A percentile compares a stretch with the other conserved stretches of the same genome.
phyloP scores from a whole-genome alignment of 257 asterid species.

The Ilex aquifolium region DNA sequence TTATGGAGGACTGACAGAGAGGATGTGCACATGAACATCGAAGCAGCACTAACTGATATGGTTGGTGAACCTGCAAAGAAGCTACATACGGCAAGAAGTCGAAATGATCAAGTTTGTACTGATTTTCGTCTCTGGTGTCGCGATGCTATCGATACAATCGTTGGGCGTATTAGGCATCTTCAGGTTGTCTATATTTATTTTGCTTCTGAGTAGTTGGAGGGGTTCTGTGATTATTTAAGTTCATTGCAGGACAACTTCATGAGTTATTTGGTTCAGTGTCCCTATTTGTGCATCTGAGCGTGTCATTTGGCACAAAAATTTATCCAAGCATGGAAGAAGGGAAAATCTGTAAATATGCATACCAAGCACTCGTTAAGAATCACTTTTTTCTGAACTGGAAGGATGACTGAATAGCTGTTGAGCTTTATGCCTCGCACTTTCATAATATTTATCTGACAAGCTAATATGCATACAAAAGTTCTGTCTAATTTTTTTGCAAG shows the following conservation, averaged over 20 bases:
- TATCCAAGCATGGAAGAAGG: not conserved
- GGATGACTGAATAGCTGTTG: too few relatives aligned
- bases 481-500: too few relatives aligned
- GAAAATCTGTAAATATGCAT: not conserved
- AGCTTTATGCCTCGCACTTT: too few relatives aligned
- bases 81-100: constrained; percentile 95
- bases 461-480: too few relatives aligned
- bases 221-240: not conserved
- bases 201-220: not conserved
- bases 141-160: constrained; percentile 67
- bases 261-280: not conserved
- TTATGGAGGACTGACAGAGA: constrained; percentile 96
- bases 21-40: constrained; percentile 98
- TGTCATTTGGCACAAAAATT: not conserved
- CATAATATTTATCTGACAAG: too few relatives aligned
- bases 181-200: constrained; percentile 42
- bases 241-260: not conserved
- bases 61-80: constrained; percentile 98
- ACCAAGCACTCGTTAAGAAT: too few relatives aligned
- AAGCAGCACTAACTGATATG: constrained; percentile 89
- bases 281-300: not conserved
- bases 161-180: constrained; percentile 49
- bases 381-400: too few relatives aligned
- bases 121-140: constrained; percentile 95
- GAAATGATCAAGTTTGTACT: constrained; percentile 95